phyloP scores from a whole-genome alignment of 2,329 filamentous ascomycete genomes.

The Niveomyces coronatus region DNA sequence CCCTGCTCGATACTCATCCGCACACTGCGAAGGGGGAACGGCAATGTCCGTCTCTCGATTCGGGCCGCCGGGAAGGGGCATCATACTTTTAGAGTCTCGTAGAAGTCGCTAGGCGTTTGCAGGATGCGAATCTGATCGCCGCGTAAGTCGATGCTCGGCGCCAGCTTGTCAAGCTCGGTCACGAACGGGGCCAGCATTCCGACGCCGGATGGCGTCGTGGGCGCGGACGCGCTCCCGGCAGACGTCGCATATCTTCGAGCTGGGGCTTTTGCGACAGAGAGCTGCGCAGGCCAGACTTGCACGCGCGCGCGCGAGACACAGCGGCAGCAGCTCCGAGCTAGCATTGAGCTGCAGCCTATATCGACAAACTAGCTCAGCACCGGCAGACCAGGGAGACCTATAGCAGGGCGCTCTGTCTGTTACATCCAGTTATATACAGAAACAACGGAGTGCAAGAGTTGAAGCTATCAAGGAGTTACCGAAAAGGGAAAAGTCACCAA shows the following conservation, averaged over 20 bases:
- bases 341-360: too few relatives aligned
- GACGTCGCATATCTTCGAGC: slow-evolving; percentile 32
- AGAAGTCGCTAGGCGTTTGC: slow-evolving; percentile 77
- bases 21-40: too few relatives aligned
- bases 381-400: too few relatives aligned
- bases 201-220: slow-evolving; percentile 17
- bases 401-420: too few relatives aligned
- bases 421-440: too few relatives aligned
- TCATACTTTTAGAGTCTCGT: slow-evolving; percentile 75
- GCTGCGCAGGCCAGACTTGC: slow-evolving; percentile 19
- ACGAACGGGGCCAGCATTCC: slow-evolving; percentile 44
- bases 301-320: slow-evolving; percentile 19
- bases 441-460: too few relatives aligned
- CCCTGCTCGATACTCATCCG: too few relatives aligned
- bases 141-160: slow-evolving; percentile 79
- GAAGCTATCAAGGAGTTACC: background rate
- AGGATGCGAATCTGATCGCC: slow-evolving; percentile 74
- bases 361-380: too few relatives aligned
- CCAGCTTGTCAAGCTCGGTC: slow-evolving; percentile 73
- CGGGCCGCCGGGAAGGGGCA: too few relatives aligned
- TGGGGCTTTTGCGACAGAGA: slow-evolving; percentile 23
- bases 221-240: slow-evolving; percentile 12
- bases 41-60: too few relatives aligned
- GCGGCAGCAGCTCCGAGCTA: slow-evolving; percentile 25
- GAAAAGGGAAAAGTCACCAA: slow-evolving; percentile 6